Base-by-base conservation (phyloP, 1,284 basidiomycete genomes). In the Leccinum colubrinum region DNA sequence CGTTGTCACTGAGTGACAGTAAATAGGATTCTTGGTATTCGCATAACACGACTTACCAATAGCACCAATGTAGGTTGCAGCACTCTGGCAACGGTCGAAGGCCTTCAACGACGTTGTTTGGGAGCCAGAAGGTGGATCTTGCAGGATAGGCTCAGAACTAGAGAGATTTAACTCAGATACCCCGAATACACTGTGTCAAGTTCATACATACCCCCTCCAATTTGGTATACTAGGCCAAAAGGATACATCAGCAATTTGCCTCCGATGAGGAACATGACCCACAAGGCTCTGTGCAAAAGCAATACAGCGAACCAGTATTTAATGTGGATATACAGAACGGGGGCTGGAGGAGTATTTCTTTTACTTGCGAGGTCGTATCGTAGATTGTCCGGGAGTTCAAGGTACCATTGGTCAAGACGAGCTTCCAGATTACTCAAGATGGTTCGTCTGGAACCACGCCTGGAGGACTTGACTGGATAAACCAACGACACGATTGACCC, bases 231-330 rank as follows among this genome's bases (percentile, higher is more conserved):
- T 88, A 67, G 59, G 15, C 12, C 59, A 60, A 22, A 55, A 52
- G 39, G 30, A 58, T 59, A 58, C 43, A 53, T 66, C 27, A 70
- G 37, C 11, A 27, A 27, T 3, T 43, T 43, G 30, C 33, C 12
- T 55, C 63, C 54, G 54, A 50, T 27, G 20, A 59, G 50, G 55
- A 58, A 33, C 52, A 27, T 8, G 30, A 82, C 91, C 80, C 72
- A 93, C 90, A 91, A 94, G 20, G 90, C 91, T 46, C 93, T 84
- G 74, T 94, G 86, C 35, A 94, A 79, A 35, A 94, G 78, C 17
- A 94, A 79, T 6, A 94, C 85, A 12, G 89, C 82, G 9, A 84
- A 85, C 83, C 90, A 93, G 72, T 94, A 94, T 68, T 90, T 82
- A 58, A 92, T 81, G 68, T 95, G 90, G 35, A 94, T 77, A 55